Percentiles rank a stretch among this genome's conserved stretches.
Conservation (phyloP, 2,329 filamentous ascomycete species). For the Nannizziopsis barbatae region DNA sequence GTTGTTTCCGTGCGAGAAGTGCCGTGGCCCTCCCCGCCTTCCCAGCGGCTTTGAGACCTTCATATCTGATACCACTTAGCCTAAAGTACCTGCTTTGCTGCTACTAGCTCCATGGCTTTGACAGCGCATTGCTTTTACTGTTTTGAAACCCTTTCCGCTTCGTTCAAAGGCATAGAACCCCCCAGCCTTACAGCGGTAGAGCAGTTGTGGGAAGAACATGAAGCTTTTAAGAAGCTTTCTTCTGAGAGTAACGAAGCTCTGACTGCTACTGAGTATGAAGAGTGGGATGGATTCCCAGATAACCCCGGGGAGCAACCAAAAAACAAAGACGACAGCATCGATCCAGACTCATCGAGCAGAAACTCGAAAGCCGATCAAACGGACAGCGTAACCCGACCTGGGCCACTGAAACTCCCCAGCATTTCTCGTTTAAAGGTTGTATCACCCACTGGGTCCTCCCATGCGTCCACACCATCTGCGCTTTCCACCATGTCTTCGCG, state of each 20-base stretch:
- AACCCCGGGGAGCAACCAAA: not conserved
- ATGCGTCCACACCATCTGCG: conserved; percentile 32
- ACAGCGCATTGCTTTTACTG: conserved; percentile 80
- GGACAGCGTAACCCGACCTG: not conserved
- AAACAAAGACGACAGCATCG: conserved; percentile 8
- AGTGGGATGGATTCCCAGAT: conserved; percentile 10
- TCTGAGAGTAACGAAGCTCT: not conserved
- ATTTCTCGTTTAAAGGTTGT: conserved; percentile 10
- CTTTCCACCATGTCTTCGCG: conserved; percentile 40
- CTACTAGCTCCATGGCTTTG: conserved; percentile 57
- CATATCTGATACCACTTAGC: not conserved
- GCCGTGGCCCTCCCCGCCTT: conserved; percentile 6
- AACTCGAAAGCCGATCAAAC: not conserved
- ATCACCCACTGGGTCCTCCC: conserved; percentile 30
- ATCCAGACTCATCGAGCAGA: not conserved
- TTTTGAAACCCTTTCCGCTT: conserved; percentile 74
- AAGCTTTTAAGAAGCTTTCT: conserved; percentile 25
- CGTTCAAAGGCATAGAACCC: conserved; percentile 58
- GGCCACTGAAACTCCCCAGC: conserved; percentile 4
- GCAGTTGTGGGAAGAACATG: conserved; percentile 52
- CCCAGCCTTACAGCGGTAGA: conserved; percentile 59
- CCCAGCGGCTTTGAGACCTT: not conserved
- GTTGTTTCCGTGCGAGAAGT: not conserved
- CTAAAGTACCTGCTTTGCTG: no score
- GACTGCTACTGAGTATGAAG: conserved; percentile 22